Evolutionary conservation across 1,284 basidiomycete species (phyloP).

Genomic region (Clitocybe nebularis): DNA sequence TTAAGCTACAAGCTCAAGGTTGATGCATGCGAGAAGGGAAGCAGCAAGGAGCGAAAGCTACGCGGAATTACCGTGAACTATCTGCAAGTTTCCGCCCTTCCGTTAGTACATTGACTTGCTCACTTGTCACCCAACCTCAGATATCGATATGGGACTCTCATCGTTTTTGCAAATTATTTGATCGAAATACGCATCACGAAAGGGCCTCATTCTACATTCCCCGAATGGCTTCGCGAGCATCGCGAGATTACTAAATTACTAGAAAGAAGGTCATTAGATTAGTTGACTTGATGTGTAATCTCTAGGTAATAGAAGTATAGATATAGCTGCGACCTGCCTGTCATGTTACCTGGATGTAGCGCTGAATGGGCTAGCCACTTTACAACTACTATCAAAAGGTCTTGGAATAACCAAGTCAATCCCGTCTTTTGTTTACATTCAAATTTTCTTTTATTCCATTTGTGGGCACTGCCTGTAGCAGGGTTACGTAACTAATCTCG

Average conservation of each 20-base stretch:
- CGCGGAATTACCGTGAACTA: conserved; percentile 81
- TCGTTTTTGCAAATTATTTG: conserved; percentile 94
- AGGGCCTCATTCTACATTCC: conserved; percentile 56
- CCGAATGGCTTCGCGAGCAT: conserved; percentile 78
- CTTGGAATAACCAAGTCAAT: too few relatives aligned
- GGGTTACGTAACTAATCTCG: too few relatives aligned
- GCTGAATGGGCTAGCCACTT: too few relatives aligned
- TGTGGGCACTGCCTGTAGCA: too few relatives aligned
- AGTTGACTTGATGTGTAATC: too few relatives aligned
- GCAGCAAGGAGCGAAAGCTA: conserved; percentile 71
- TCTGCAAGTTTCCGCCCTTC: conserved; percentile 45
- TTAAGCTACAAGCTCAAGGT: conserved; percentile 86
- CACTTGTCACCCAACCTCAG: conserved; percentile 28
- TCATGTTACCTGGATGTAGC: too few relatives aligned
- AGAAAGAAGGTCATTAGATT: conserved; percentile 72
- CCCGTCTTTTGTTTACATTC: too few relatives aligned
- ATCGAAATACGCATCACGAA: conserved; percentile 67
- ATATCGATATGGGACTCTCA: conserved; percentile 86
- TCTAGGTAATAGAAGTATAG: too few relatives aligned
- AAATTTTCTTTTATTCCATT: too few relatives aligned
- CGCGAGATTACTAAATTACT: conserved; percentile 83
- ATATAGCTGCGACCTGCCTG: too few relatives aligned
- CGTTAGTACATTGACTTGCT: conserved; percentile 9
- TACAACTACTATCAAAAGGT: too few relatives aligned
- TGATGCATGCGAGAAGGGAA: conserved; percentile 78